phyloP scores from a whole-genome alignment of 345 rosid species.

The Passiflora organensis region DNA sequence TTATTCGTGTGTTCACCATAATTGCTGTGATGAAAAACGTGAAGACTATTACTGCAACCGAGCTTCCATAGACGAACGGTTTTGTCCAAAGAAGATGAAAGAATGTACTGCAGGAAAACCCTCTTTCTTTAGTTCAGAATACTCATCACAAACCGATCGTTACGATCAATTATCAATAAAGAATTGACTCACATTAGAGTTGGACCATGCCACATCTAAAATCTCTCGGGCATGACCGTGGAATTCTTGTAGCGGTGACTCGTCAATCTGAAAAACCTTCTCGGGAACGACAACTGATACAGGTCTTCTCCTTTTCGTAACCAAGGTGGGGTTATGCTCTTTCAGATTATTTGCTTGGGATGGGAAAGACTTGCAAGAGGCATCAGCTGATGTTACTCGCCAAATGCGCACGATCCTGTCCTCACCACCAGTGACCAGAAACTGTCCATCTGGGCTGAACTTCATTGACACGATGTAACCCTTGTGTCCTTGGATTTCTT shows the following conservation, averaged over 20 bases:
- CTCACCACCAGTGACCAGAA: conserved; percentile 78
- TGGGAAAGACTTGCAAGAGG: conserved; percentile 26
- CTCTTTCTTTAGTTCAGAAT: not conserved
- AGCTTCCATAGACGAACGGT: conserved; percentile 77
- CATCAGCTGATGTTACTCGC: conserved; percentile 43
- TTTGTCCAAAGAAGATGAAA: conserved; percentile 73
- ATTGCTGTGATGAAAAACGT: conserved; percentile 54
- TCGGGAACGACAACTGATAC: conserved; percentile 53
- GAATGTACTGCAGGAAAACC: conserved; percentile 50
- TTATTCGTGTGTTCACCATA: conserved; percentile 76
- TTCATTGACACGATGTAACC: conserved; percentile 70
- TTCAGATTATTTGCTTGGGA: conserved; percentile 5
- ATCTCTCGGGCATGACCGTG: conserved; percentile 64
- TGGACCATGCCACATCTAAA: conserved; percentile 82
- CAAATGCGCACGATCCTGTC: conserved; percentile 76
- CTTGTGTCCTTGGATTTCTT: conserved; percentile 70
- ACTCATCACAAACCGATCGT: not conserved
- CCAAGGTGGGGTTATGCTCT: not conserved
- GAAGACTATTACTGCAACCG: conserved; percentile 45
- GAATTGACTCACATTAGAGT: conserved; percentile 56
- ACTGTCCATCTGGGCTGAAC: conserved; percentile 83
- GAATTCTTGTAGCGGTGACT: conserved; percentile 68
- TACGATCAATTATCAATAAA: not conserved
- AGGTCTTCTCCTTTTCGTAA: conserved; percentile 25
- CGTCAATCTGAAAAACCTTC: conserved; percentile 58